These are phyloP conservation scores for Ogataea chonburiensis DNA, from an alignment of 805 yeast genomes.

Conservation along the genomic window DNA sequence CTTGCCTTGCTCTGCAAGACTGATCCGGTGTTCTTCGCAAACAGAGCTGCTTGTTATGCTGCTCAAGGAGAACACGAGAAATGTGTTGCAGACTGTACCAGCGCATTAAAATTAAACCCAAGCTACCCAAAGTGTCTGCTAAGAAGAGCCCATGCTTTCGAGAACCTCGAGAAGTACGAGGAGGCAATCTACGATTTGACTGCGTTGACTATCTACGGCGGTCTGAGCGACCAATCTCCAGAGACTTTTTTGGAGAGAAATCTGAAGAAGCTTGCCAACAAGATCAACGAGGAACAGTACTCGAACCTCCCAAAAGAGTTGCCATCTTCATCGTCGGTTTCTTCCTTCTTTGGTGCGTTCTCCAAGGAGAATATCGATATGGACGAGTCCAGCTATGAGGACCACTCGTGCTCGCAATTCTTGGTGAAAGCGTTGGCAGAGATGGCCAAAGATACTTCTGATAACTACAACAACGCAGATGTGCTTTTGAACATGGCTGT, in stretches of 20 bases:
- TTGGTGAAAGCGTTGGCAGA: constrained; percentile 64
- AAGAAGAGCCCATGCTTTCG: constrained; percentile 93
- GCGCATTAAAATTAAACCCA: constrained; percentile 82
- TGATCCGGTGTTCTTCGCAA: constrained; percentile 90
- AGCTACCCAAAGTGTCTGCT: constrained; percentile 87
- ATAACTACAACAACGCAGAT: constrained; percentile 63
- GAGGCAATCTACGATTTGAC: constrained; percentile 93
- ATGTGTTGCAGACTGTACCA: constrained; percentile 84
- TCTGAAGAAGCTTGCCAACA: constrained; percentile 74
- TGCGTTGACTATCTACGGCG: constrained; percentile 81
- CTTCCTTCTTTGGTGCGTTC: constrained; percentile 89
- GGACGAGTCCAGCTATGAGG: constrained; percentile 46
- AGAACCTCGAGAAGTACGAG: constrained; percentile 68
- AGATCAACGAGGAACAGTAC: constrained; percentile 61
- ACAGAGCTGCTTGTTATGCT: constrained; percentile 94
- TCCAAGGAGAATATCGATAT: constrained; percentile 48
- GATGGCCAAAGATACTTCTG: constrained; percentile 45
- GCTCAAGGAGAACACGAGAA: constrained; percentile 77
- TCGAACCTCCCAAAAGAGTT: constrained; percentile 51
- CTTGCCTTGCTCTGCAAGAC: constrained; percentile 71
- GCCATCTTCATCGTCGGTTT: constrained; percentile 80
- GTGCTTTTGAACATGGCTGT: constrained; percentile 59
- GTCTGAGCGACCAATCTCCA: constrained; percentile 67
- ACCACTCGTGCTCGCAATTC: constrained; percentile 60
- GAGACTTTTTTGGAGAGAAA: constrained; percentile 86